Base-by-base conservation (phyloP, 768 basidiomycete genomes). In the Boletus tylopilopsis region DNA sequence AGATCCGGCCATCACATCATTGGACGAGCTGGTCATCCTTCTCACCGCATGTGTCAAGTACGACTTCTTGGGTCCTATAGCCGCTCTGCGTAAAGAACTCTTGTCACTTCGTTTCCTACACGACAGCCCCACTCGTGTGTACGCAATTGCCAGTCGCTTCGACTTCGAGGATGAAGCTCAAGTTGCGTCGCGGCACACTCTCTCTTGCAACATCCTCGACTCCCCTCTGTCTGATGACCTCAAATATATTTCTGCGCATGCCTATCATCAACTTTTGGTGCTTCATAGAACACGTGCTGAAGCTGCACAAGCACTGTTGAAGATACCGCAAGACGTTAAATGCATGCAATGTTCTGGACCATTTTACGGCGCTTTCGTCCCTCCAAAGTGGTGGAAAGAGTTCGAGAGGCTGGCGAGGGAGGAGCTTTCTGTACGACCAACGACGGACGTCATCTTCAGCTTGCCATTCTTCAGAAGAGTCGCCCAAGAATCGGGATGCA, bases 381-480 rank as follows among this genome's bases (percentile, higher is more conserved):
- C 74, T 6, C 87, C 87, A 19, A 76, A 75, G 63, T 88, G 85
- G 87, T 89, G 85, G 86, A 61, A 62, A 19, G 78, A 79, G 52
- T 90, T 79, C 57, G 75, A 78, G 62, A 74, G 61, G 61, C 60
- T 70, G 49, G 86, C 84, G 32, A 76, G 60, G 58, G 75, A 76
- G 60, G 87, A 88, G 60, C 66, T 89, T 48, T 66, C 67, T 22
- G 59, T 62, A 40, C 71, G 82, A 36, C 85, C 85, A 33, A 76
- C 78, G 47, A 76, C 81, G 16, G 77, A 77, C 22, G 70, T 76
- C 38, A 75, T 89, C 32, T 87, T 88, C 60, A 72, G 74, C 30
- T 69, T 84, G 64, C 68, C 74, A 27, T 88, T 85, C 63, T 58
- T 88, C 40, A 76, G 77, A 30, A 68, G 71, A 50, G 78, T 71